These are phyloP conservation scores for Allium cepa DNA, from an alignment of 106 monocot genomes.

Conservation along the genomic window DNA sequence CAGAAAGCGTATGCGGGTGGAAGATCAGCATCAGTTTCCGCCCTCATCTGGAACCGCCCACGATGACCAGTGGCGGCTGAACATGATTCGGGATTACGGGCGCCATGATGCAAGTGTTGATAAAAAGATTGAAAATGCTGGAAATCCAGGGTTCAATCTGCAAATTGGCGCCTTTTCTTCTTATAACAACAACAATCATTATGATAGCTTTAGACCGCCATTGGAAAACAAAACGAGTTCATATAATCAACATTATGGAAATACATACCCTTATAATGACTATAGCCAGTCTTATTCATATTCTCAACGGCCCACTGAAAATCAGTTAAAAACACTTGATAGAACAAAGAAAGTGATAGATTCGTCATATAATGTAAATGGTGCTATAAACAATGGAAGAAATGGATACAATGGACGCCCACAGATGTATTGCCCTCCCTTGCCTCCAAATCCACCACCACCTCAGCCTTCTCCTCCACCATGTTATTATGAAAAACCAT, in stretches of 20 bases:
- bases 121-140: constrained; percentile 5
- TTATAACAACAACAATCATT: constrained; percentile 3
- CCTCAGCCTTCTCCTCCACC: constrained; percentile 15
- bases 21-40: constrained; percentile 11
- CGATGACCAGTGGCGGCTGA: constrained; percentile 63
- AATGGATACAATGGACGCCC: constrained; percentile 10
- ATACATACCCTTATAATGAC: not conserved
- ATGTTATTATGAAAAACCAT: constrained; percentile 12
- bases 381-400: not conserved
- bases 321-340: not conserved
- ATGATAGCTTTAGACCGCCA: constrained; percentile 9
- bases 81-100: constrained; percentile 63
- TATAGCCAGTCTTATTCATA: too few species aligned
- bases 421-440: constrained; percentile 17
- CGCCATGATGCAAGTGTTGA: constrained; percentile 4
- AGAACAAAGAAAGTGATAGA: not conserved
- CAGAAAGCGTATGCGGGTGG: constrained; percentile 53
- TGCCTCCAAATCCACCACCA: constrained; percentile 14
- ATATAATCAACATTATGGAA: constrained; percentile 7
- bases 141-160: not conserved
- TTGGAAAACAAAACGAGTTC: not conserved
- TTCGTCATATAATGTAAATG: not conserved
- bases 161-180: not conserved
- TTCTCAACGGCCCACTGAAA: too few species aligned
- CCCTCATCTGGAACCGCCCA: constrained; percentile 2